Evolutionary conservation across 768 basidiomycete genomes (phyloP).

Genomic region (Boletus reticuloceps): DNA sequence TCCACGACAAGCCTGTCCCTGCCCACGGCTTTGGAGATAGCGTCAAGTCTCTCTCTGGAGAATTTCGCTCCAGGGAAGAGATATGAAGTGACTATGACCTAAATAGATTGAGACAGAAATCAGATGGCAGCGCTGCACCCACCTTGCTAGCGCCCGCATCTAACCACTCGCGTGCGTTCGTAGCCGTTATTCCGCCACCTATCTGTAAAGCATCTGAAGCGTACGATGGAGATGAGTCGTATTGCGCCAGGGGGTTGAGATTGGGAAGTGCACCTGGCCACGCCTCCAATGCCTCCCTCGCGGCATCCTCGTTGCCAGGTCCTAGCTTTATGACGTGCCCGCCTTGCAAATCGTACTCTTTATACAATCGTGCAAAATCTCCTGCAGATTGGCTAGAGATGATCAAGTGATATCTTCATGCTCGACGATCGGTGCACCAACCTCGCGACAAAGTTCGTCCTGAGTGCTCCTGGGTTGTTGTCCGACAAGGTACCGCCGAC

Average conservation of each 20-base stretch:
- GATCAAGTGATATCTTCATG: not conserved
- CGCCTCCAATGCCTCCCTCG: constrained; percentile 71
- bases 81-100: constrained; percentile 98
- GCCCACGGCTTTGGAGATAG: constrained; percentile 62
- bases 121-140: constrained; percentile 9
- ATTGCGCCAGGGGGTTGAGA: not conserved
- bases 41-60: constrained; percentile 65
- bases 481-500: constrained; percentile 93
- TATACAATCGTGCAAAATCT: constrained; percentile 81
- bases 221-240: constrained; percentile 1
- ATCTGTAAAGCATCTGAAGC: constrained; percentile 75
- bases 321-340: constrained; percentile 98
- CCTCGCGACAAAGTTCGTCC: constrained; percentile 93
- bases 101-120: constrained; percentile 7
- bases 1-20: constrained; percentile 92
- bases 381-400: constrained; percentile 65
- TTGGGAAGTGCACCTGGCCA: constrained; percentile 66
- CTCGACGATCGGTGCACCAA: constrained; percentile 23
- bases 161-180: constrained; percentile 83
- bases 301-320: constrained; percentile 85
- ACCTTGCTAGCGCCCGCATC: constrained; percentile 90
- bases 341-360: constrained; percentile 62
- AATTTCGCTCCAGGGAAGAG: constrained; percentile 87
- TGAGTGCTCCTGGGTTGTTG: constrained; percentile 51
- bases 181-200: constrained; percentile 86